Conservation (phyloP, 331 rosid species). For the Quercus lobata region DNA sequence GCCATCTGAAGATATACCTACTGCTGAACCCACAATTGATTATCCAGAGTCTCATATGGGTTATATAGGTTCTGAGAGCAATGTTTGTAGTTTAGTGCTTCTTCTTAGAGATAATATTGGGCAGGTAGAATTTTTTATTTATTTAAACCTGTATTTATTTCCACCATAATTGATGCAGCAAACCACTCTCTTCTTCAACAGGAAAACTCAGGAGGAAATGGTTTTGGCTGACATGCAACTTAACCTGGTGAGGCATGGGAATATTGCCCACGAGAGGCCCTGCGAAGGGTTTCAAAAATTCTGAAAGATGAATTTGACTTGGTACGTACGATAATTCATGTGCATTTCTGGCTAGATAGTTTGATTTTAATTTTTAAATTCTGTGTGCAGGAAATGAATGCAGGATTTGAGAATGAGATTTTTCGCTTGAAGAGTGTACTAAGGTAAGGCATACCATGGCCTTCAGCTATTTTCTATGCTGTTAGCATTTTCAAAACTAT, state of each 20-base stretch:
- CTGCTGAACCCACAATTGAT: background rate
- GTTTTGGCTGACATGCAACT: slow-evolving; percentile 69
- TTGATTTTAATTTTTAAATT: slow-evolving; percentile 8
- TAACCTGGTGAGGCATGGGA: slow-evolving; percentile 85
- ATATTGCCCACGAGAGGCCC: slow-evolving; percentile 81
- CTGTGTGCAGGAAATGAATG: slow-evolving; percentile 64
- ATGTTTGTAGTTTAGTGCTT: background rate
- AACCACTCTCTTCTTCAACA: slow-evolving; percentile 28
- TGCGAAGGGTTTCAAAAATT: slow-evolving; percentile 64
- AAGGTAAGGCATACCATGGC: slow-evolving; percentile 41
- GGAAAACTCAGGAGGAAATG: slow-evolving; percentile 83
- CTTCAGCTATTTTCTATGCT: slow-evolving; percentile 7
- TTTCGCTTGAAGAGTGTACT: slow-evolving; percentile 56
- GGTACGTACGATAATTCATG: slow-evolving; percentile 39
- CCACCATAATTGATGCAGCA: background rate
- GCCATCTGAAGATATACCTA: background rate
- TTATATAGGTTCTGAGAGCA: background rate
- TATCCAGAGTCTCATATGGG: background rate
- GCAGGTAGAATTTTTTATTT: background rate
- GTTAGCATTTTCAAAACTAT: slow-evolving; percentile 6
- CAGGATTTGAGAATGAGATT: slow-evolving; percentile 95
- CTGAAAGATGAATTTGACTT: slow-evolving; percentile 83
- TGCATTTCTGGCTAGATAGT: background rate
- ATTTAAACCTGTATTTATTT: background rate
- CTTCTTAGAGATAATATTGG: background rate